Percentiles rank a stretch among this genome's conserved stretches.
Evolutionary conservation across 768 basidiomycete species (phyloP).

Genomic region (Russula ochroleuca): DNA sequence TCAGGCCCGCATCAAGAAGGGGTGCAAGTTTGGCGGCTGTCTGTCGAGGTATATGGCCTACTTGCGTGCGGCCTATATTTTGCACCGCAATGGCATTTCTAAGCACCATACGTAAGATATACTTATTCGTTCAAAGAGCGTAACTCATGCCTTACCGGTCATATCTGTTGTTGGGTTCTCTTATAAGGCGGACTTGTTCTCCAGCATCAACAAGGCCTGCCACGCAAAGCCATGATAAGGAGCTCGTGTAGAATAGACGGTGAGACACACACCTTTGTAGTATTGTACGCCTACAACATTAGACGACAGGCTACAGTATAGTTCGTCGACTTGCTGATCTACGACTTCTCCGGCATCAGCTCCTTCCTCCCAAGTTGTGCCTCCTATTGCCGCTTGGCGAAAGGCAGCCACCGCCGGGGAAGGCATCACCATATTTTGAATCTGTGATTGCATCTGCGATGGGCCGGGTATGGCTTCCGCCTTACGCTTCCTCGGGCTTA

Average conservation of each 20-base stretch:
- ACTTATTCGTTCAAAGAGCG: background rate
- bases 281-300: conserved; percentile 83
- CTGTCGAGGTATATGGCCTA: conserved; percentile 70
- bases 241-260: background rate
- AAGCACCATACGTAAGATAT: background rate
- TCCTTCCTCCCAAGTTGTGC: conserved; percentile 28
- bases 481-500: conserved; percentile 46
- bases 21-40: conserved; percentile 61
- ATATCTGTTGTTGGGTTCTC: conserved; percentile 64
- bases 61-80: conserved; percentile 70
- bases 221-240: background rate
- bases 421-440: conserved; percentile 1
- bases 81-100: conserved; percentile 80
- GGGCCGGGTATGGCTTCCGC: conserved; percentile 31
- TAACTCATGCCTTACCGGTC: conserved; percentile 47
- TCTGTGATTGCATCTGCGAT: conserved; percentile 6
- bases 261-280: conserved; percentile 51
- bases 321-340: conserved; percentile 48
- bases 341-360: conserved; percentile 18
- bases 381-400: conserved; percentile 14
- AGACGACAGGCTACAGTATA: conserved; percentile 55
- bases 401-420: conserved; percentile 27
- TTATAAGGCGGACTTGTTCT: conserved; percentile 65
- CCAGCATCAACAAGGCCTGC: conserved; percentile 73
- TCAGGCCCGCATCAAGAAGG: conserved; percentile 56